Base-by-base conservation (phyloP, 2,329 filamentous ascomycete species). In the Elsinoe perseae region DNA sequence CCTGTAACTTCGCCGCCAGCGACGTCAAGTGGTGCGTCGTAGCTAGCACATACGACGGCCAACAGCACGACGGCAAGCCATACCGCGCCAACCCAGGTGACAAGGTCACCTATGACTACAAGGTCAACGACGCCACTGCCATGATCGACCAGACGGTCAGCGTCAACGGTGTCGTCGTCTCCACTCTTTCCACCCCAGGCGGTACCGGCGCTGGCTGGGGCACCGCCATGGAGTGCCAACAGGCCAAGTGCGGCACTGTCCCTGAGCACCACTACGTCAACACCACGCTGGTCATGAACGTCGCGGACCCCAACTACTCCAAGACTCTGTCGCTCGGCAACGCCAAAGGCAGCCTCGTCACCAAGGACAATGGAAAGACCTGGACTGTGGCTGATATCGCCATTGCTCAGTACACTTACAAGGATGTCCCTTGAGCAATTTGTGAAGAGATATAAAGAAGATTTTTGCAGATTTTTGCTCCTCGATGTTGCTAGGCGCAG, bases 291-390 rank as follows among this genome's bases (percentile, higher is more conserved):
- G 38, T 56, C 30, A 56, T 56, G 43, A 50, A 56, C 43, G 43
- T 42, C 9, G 21, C 54, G 32, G 54, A 56, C 38, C 54, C 54
- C 34, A 56, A 56, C 30, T 56, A 56, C 44, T 50, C 44, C 14
- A 30, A 16, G 14, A 50, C 44, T 32, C 25, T 50, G 2, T 30
- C 14, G 25, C 54, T 34, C 5, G 30, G 28, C 16, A 50, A 50
- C 27, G 16, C 44, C 7, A 32, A 30, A 18, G 25, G 44, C 5
- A 50, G 28, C 25, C 25, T 50, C 4, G 63, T 64, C 30, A 75
- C 72, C 4, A 64, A 50, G 10, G 73, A 76, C 56, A 67, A 67
- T 27, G 73, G 73, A 6, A 70, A 70, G 61, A 75, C 72, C 4
- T 75, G 73, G 73, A 72, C 64, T n/a, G 68, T 75, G 2, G 44